A percentile compares a stretch with the other conserved stretches of the same genome.
These are phyloP conservation scores for Cyberlindnera galapagoensis DNA, from an alignment of 805 yeast genomes.

Conservation along the genomic window DNA sequence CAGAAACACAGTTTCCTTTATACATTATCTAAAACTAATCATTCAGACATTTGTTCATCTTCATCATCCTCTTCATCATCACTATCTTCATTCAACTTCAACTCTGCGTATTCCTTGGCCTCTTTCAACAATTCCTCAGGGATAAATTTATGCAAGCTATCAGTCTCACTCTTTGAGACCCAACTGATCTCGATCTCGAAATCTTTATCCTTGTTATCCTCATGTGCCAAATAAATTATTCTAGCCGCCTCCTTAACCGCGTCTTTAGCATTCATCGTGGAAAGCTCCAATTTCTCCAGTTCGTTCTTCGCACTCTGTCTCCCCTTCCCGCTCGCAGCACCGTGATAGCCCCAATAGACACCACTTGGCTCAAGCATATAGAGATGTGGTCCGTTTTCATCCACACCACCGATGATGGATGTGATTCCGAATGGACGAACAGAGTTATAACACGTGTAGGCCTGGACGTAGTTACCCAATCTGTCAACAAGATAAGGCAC, in stretches of 20 bases:
- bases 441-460: constrained; percentile 90
- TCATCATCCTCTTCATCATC: constrained; percentile 51
- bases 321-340: constrained; percentile 98
- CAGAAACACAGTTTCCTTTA: too few relatives aligned
- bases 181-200: constrained; percentile 93
- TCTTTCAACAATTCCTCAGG: constrained; percentile 75
- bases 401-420: constrained; percentile 90
- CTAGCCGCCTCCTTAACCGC: constrained; percentile 93
- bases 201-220: constrained; percentile 95
- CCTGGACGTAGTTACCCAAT: constrained; percentile 87
- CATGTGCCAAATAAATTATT: constrained; percentile 90
- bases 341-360: constrained; percentile 93
- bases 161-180: constrained; percentile 72
- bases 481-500: constrained; percentile 80
- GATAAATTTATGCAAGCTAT: constrained; percentile 72
- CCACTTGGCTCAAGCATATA: constrained; percentile 99
- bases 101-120: constrained; percentile 79
- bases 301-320: constrained; percentile 97
- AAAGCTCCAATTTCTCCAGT: constrained; percentile 77
- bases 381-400: constrained; percentile 82
- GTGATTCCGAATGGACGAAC: constrained; percentile 97
- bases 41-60: constrained; percentile 37
- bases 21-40: constrained; percentile 4
- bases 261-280: constrained; percentile 61
- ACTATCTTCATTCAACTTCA: constrained; percentile 73